Evolutionary conservation across 2,329 filamentous ascomycete genomes (phyloP).

Genomic region (Colletotrichum sp.): DNA sequence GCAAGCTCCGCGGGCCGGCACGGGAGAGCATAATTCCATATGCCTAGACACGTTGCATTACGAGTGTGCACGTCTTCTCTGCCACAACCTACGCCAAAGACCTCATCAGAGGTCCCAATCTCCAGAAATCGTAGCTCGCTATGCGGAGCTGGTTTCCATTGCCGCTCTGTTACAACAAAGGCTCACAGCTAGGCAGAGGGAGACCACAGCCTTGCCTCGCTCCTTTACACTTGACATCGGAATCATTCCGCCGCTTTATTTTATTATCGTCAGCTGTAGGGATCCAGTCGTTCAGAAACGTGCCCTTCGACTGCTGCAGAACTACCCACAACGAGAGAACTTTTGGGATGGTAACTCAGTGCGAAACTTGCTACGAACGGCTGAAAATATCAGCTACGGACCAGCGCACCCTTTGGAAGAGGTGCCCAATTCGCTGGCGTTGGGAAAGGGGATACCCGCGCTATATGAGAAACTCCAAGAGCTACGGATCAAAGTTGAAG

Average conservation of each 20-base stretch:
- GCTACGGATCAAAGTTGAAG: background rate
- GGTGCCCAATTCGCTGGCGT: background rate
- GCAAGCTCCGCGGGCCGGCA: background rate
- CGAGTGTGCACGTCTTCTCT: conserved; percentile 4
- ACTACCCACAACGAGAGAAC: conserved; percentile 1
- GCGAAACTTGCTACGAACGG: background rate
- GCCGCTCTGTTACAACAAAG: background rate
- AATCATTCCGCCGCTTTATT: conserved; percentile 7
- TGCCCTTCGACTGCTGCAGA: background rate
- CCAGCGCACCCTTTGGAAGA: background rate
- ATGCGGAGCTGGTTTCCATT: conserved; percentile 1
- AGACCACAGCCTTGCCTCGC: background rate
- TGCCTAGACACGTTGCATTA: conserved; percentile 17
- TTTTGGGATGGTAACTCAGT: conserved; percentile 3
- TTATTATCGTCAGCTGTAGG: background rate
- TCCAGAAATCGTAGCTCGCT: background rate
- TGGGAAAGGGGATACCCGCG: conserved; percentile 3
- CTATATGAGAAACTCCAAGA: conserved; percentile 6
- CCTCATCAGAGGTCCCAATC: background rate
- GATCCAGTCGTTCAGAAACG: background rate
- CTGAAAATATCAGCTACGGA: background rate
- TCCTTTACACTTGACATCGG: conserved; percentile 13
- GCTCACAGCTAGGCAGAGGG: background rate
- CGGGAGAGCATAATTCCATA: conserved; percentile 1
- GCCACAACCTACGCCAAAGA: conserved; percentile 2